Percentiles rank a stretch among this genome's conserved stretches.
These are phyloP conservation scores for Suaeda aralocaspica DNA, from an alignment of 148 eudicot genomes.

Conservation along the genomic window DNA sequence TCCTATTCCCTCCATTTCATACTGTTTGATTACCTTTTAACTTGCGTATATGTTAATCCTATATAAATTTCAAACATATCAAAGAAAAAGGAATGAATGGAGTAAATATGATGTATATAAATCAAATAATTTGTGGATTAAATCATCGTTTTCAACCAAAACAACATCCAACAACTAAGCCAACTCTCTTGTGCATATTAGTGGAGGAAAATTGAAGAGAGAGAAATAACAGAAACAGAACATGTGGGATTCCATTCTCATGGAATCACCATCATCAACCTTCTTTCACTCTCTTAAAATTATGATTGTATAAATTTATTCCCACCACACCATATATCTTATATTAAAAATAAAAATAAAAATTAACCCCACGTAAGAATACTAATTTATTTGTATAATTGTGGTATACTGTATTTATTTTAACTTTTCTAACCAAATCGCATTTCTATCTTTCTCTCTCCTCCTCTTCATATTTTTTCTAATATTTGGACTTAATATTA, in stretches of 20 bases:
- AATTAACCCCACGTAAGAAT: background rate
- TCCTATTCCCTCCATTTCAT: too few species aligned
- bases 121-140: too few species aligned
- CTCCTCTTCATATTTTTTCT: background rate
- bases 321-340: background rate
- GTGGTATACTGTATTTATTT: background rate
- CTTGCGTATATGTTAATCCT: too few species aligned
- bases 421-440: constrained; percentile 17
- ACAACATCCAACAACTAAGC: background rate
- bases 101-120: too few species aligned
- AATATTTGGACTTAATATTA: background rate
- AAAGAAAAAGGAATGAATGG: too few species aligned
- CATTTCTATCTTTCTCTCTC: constrained; percentile 12
- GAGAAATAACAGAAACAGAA: background rate
- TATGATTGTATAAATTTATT: background rate
- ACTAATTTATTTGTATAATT: background rate
- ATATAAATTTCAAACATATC: too few species aligned
- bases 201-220: background rate
- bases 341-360: background rate
- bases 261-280: constrained; percentile 16
- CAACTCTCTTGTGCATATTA: background rate
- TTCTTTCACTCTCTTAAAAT: too few species aligned
- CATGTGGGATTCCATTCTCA: constrained; percentile 26
- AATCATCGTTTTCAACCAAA: constrained; percentile 1
- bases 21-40: too few species aligned